phyloP scores from a whole-genome alignment of 2,329 filamentous ascomycete species.

The Aspergillus thermomutatus region DNA sequence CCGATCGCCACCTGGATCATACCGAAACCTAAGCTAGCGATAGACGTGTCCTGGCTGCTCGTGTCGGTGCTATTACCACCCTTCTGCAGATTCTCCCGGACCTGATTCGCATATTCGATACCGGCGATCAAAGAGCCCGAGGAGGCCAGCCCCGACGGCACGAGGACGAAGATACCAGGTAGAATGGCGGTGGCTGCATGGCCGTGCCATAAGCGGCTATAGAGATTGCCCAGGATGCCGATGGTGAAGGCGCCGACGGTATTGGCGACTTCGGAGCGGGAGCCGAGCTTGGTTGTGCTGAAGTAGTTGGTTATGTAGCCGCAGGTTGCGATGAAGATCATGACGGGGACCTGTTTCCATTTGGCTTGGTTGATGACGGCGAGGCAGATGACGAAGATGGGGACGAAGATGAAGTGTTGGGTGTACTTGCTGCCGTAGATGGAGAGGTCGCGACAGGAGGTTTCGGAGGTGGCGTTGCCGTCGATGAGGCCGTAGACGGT shows the following conservation, averaged over 20 bases:
- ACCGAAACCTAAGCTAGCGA: constrained; percentile 36
- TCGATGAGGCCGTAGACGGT: constrained; percentile 59
- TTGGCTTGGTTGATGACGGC: constrained; percentile 78
- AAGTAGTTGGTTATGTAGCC: constrained; percentile 76
- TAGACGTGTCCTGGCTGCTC: constrained; percentile 15
- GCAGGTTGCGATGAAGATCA: constrained; percentile 67
- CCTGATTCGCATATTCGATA: constrained; percentile 53
- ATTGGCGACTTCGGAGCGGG: constrained; percentile 70
- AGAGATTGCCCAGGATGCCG: constrained; percentile 73
- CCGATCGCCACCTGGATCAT: constrained; percentile 42
- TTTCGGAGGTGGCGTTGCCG: constrained; percentile 45
- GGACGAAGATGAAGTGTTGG: constrained; percentile 67
- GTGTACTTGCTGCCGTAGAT: constrained; percentile 31
- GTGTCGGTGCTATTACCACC: constrained; percentile 2
- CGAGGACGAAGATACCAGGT: constrained; percentile 74
- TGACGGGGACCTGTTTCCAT: constrained; percentile 71
- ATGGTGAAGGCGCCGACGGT: constrained; percentile 73
- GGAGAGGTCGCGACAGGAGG: constrained; percentile 39
- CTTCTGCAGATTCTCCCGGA: constrained; percentile 29
- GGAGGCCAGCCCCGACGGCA: constrained; percentile 57
- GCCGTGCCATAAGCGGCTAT: constrained; percentile 67
- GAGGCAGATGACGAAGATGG: constrained; percentile 67
- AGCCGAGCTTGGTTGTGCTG: constrained; percentile 63
- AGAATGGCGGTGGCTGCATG: constrained; percentile 80
- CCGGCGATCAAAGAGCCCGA: constrained; percentile 54